Evolutionary conservation across 306 rosid species (phyloP).

Genomic region (Fragaria ananassa): DNA sequence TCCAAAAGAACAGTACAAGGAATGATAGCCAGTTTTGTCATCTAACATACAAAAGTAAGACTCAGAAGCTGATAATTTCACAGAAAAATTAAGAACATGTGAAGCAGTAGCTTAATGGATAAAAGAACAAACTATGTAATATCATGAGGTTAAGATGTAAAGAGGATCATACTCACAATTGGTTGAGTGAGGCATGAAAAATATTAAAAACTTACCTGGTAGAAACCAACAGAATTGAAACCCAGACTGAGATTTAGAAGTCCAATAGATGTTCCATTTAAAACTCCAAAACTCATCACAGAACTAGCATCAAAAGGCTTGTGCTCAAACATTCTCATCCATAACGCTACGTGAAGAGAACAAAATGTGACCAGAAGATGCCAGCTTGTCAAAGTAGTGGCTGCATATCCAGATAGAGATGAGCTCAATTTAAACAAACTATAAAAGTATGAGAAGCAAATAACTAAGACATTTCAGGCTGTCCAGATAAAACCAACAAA

Average conservation of each 20-base stretch:
- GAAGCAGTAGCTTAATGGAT: neutral
- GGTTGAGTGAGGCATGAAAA: constrained; percentile 1
- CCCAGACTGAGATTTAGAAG: constrained; percentile 96
- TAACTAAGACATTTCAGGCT: neutral
- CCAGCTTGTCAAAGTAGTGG: constrained; percentile 99
- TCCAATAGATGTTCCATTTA: constrained; percentile 96
- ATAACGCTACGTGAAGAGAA: constrained; percentile 86
- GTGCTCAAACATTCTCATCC: constrained; percentile 88
- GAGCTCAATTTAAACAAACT: neutral
- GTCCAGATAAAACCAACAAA: constrained; percentile 5
- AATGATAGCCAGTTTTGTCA: constrained; percentile 98
- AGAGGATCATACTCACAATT: neutral
- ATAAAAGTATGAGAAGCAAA: neutral
- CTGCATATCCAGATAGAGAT: constrained; percentile 35
- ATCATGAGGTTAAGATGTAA: neutral
- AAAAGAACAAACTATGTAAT: neutral
- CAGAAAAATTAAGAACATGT: neutral
- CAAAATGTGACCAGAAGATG: constrained; percentile 98
- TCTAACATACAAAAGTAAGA: constrained; percentile 40
- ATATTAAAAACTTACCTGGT: constrained; percentile 56
- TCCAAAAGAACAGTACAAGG: constrained; percentile 97
- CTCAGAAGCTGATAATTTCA: constrained; percentile 12
- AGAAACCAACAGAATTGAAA: constrained; percentile 95
- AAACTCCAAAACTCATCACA: constrained; percentile 90
- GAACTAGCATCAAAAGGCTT: constrained; percentile 89